Evolutionary conservation across 768 basidiomycete species (phyloP).

Genomic region (Cubamyces lactineus): DNA sequence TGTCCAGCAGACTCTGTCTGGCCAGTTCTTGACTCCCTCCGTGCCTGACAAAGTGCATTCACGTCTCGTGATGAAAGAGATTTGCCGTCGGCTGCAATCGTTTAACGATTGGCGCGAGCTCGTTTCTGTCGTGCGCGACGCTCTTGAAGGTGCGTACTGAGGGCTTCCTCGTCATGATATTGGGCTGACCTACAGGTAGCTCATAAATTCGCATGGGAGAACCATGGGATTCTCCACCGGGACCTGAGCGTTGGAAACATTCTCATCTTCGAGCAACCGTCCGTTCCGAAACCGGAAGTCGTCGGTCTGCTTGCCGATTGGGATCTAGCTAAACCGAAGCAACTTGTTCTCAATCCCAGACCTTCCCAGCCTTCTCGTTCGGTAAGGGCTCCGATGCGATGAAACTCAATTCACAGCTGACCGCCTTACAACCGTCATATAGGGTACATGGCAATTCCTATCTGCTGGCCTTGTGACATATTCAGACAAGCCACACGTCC

Average conservation of each 20-base stretch:
- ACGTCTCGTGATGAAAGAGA: not conserved
- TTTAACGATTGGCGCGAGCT: not conserved
- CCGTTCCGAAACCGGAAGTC: not conserved
- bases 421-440: not conserved
- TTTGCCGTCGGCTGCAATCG: not conserved
- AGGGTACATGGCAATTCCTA: not conserved
- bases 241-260: not conserved
- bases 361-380: not conserved
- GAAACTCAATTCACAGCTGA: not conserved
- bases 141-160: not conserved
- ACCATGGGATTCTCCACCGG: not conserved
- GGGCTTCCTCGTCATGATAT: not conserved
- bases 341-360: not conserved
- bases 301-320: not conserved
- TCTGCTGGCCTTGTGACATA: not conserved
- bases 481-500: not conserved
- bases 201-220: not conserved
- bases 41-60: not conserved
- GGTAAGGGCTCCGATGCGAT: not conserved
- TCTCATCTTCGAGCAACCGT: not conserved
- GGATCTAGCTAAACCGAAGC: not conserved
- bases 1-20: not conserved
- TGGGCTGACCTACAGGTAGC: not conserved
- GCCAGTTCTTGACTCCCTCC: not conserved
- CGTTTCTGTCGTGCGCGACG: not conserved